Conservation (phyloP, 2,329 filamentous ascomycete genomes). For the Cladosporium sp. region DNA sequence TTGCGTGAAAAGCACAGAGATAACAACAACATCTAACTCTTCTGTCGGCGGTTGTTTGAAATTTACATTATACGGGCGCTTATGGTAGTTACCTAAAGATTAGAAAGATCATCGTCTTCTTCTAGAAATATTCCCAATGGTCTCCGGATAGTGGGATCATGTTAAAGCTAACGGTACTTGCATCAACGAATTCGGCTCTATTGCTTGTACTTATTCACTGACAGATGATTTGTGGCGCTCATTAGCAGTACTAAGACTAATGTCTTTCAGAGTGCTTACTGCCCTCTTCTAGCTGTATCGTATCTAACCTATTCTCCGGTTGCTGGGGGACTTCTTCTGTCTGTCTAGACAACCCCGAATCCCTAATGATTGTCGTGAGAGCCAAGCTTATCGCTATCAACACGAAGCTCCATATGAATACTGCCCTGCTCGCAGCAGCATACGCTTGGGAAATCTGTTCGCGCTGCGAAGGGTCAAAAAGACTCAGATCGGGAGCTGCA, state of each 20-base stretch:
- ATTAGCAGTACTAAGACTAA: not conserved
- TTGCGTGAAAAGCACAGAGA: too few species aligned
- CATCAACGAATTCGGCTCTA: too few species aligned
- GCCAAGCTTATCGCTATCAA: constrained; percentile 48
- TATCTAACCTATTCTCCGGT: not conserved
- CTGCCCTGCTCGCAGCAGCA: constrained; percentile 48
- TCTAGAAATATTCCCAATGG: too few species aligned
- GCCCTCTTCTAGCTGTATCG: not conserved
- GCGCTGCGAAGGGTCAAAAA: constrained; percentile 33
- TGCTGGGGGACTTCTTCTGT: constrained; percentile 16
- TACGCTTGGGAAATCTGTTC: constrained; percentile 48
- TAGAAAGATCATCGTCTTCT: too few species aligned
- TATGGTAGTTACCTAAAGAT: too few species aligned
- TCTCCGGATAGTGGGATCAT: too few species aligned
- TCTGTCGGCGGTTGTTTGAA: too few species aligned
- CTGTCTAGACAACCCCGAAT: constrained; percentile 23
- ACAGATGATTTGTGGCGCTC: too few species aligned
- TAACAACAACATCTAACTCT: too few species aligned
- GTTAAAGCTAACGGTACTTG: too few species aligned
- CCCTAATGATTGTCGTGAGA: constrained; percentile 47
- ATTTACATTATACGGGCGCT: too few species aligned
- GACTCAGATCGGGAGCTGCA: constrained; percentile 29
- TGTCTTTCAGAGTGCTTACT: not conserved
- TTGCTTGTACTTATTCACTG: too few species aligned
- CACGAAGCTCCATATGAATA: constrained; percentile 55